phyloP scores from a whole-genome alignment of 306 rosid genomes.

The cucumber (Cucumis sativus) region DNA sequence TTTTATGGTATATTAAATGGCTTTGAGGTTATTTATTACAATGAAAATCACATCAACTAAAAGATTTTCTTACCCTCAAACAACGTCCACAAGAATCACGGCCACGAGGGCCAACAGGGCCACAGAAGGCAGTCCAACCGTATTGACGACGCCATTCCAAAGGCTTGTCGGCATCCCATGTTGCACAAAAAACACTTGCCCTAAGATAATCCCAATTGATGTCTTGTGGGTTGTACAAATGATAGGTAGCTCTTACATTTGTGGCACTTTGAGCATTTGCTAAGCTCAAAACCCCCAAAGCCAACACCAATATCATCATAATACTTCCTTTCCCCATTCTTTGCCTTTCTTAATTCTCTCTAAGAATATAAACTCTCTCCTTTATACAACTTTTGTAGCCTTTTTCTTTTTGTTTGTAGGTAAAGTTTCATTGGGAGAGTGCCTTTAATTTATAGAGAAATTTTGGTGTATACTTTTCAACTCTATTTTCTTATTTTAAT shows the following conservation, averaged over 20 bases:
- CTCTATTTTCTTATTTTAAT: background rate
- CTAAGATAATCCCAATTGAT: slow-evolving; percentile 18
- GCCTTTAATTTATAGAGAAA: background rate
- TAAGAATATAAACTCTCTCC: background rate
- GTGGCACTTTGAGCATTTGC: slow-evolving; percentile 1
- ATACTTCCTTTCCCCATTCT: background rate
- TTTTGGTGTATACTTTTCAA: background rate
- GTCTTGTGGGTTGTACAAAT: slow-evolving; percentile 21
- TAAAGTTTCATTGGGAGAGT: background rate
- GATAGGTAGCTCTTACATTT: slow-evolving; percentile 15
- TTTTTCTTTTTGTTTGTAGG: background rate
- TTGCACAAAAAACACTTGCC: slow-evolving; percentile 6
- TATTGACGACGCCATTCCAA: slow-evolving; percentile 43
- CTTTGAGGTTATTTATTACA: no score
- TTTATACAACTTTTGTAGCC: background rate
- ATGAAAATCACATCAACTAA: background rate
- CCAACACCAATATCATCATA: background rate
- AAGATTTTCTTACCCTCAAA: slow-evolving; percentile 17
- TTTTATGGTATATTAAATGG: no score
- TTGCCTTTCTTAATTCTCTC: background rate
- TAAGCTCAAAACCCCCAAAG: background rate
- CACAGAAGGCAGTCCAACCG: slow-evolving; percentile 56
- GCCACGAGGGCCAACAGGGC: slow-evolving; percentile 39
- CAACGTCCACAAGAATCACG: slow-evolving; percentile 38
- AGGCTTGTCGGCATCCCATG: slow-evolving; percentile 11